Base-by-base conservation (phyloP, 805 yeast genomes). In the Saccharomycopsis microspora region DNA sequence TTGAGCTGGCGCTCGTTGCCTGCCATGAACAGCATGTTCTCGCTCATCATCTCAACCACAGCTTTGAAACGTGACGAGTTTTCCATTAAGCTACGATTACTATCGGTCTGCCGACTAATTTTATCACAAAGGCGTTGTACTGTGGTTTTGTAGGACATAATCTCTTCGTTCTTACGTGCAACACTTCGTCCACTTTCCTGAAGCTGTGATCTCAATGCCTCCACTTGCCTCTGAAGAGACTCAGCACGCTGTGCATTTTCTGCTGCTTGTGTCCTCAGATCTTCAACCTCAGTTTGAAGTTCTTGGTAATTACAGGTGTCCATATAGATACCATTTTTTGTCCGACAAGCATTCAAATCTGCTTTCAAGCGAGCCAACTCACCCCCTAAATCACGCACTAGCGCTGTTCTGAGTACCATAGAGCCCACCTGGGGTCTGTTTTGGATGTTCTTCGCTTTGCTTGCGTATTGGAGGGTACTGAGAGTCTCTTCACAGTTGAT, bases 391-490 rank as follows among this genome's bases (percentile, higher is more conserved):
- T 61, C 75, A 57, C 71, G 60, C 57, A 81, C 60, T 57, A 75
- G 55, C 59, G 75, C 56, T 62, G 76, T 71, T 64, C 84, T 74
- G 54, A 85, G 57, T 74, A 85, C 61, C 36, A 72, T 68, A 47
- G 74, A 77, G 8, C 80, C 80, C 42, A 76, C 61, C 67, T 86
- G 85, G 2, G 85, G 85, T 58, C 73, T 78, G 59, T 82, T 82
- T 56, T 76, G 76, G 52, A 88, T 85, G 54, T 78, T 81, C 54
- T 86, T 85, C 2, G 96, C 96, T 51, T 88, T 79, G 46, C 80
- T 77, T 3, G 96, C 96, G 61, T 88, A 88, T 54, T 86, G 93
- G 45, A 88, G 68, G 0, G 96, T 88, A 55, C 93, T 83, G 40
- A 82, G 61, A 0, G 96, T 85, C 60, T 88, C 96, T 32, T 83